Evolutionary conservation across 1,284 basidiomycete genomes (phyloP).

Genomic region (Abortiporus biennis): DNA sequence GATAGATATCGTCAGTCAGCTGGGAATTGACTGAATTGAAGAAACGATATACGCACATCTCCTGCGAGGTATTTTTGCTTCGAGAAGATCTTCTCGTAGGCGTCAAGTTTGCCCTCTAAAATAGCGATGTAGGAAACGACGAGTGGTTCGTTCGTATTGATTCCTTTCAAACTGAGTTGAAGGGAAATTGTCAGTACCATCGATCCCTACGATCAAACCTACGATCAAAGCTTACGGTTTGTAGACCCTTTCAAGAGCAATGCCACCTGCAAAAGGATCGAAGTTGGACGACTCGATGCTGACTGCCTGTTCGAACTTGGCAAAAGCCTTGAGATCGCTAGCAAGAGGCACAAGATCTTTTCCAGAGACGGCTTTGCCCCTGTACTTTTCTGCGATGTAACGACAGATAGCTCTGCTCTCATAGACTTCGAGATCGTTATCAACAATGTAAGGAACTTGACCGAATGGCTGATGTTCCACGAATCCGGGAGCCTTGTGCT

Average conservation of each 20-base stretch:
- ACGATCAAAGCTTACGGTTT: constrained; percentile 29
- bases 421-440: constrained; percentile 41
- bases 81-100: constrained; percentile 38
- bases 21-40: too few relatives aligned
- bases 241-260: constrained; percentile 40
- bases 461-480: constrained; percentile 55
- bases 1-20: too few relatives aligned
- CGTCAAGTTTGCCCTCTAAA: constrained; percentile 33
- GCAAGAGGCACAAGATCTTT: constrained; percentile 24
- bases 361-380: constrained; percentile 22
- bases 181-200: not conserved
- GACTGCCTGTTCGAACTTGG: constrained; percentile 50
- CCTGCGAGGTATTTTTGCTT: constrained; percentile 44
- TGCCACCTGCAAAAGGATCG: constrained; percentile 33
- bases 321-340: constrained; percentile 29
- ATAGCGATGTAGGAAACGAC: constrained; percentile 9
- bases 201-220: not conserved
- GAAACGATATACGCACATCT: constrained; percentile 22
- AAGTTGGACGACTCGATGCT: constrained; percentile 49
- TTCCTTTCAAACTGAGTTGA: not conserved
- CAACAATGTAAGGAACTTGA: constrained; percentile 58
- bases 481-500: constrained; percentile 43
- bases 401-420: constrained; percentile 50
- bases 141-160: constrained; percentile 8
- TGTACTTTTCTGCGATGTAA: constrained; percentile 41